phyloP scores from a whole-genome alignment of 768 basidiomycete species.

The Cyathus striatus region DNA sequence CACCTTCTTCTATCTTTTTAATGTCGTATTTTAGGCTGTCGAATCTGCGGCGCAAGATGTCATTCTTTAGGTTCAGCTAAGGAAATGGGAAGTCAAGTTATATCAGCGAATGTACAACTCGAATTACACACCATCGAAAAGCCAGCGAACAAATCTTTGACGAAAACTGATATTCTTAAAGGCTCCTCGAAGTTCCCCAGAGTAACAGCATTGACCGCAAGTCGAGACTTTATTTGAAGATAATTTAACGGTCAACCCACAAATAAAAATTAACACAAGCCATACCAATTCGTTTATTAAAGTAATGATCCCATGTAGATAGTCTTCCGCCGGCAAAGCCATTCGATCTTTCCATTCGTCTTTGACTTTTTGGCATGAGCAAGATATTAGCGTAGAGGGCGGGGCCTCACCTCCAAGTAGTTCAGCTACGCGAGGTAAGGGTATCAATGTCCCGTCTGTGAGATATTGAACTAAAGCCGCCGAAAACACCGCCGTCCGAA shows the following conservation, averaged over 20 bases:
- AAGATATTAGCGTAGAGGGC: not conserved
- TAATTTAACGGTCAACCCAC: not conserved
- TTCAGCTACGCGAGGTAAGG: conserved; percentile 45
- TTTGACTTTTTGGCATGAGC: conserved; percentile 39
- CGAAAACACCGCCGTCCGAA: conserved; percentile 63
- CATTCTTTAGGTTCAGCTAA: conserved; percentile 81
- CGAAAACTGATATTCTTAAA: conserved; percentile 70
- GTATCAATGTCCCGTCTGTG: conserved; percentile 49
- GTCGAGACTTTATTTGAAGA: conserved; percentile 51
- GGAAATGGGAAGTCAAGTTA: not conserved
- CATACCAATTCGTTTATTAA: conserved; percentile 77
- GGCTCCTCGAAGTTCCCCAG: conserved; percentile 78
- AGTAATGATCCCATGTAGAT: conserved; percentile 74
- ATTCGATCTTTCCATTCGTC: conserved; percentile 68
- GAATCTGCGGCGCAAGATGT: conserved; percentile 66
- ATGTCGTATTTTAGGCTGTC: conserved; percentile 84
- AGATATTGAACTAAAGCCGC: conserved; percentile 66
- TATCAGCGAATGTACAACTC: not conserved
- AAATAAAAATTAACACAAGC: not conserved
- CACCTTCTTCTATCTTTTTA: conserved; percentile 87
- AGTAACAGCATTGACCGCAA: conserved; percentile 80
- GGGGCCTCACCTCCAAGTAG: conserved; percentile 62
- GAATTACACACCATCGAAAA: conserved; percentile 64
- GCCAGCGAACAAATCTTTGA: conserved; percentile 78
- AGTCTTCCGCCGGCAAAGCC: conserved; percentile 66